These are phyloP conservation scores for Rhizoclosmatium globosum DNA, from an alignment of 192 early-diverging fungal genomes.

Conservation along the genomic window DNA sequence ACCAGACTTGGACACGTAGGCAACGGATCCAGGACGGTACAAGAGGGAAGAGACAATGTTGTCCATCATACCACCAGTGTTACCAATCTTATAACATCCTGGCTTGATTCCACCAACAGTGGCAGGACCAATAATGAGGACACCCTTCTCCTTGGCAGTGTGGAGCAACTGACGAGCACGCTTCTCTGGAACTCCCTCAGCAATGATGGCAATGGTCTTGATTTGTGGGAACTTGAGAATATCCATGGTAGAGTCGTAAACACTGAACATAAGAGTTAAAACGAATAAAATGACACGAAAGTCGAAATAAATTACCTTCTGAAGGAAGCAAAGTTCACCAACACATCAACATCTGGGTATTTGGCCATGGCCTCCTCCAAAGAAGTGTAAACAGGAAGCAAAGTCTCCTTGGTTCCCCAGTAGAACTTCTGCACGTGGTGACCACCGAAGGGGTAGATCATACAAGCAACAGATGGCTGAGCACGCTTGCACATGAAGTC, in stretches of 20 bases:
- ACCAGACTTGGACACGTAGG: constrained; percentile 98
- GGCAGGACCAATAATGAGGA: constrained; percentile 95
- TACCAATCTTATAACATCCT: constrained; percentile 99
- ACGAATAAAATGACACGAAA: neutral
- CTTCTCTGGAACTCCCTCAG: constrained; percentile 98
- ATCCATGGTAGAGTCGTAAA: constrained; percentile 91
- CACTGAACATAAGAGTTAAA: constrained; percentile 52
- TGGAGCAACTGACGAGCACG: constrained; percentile 91
- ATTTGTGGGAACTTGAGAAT: constrained; percentile 87
- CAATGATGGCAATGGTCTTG: constrained; percentile 96
- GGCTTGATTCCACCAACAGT: constrained; percentile 99
- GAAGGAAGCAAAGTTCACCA: constrained; percentile 99
- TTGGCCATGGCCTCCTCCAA: constrained; percentile 82
- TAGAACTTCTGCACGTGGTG: constrained; percentile 99
- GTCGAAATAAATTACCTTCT: constrained; percentile 60
- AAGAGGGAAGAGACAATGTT: constrained; percentile 98
- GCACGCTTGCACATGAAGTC: constrained; percentile 97
- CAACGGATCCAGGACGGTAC: constrained; percentile 95
- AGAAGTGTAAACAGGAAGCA: constrained; percentile 92
- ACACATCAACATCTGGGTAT: constrained; percentile 92
- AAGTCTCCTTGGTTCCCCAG: constrained; percentile 98
- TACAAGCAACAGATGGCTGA: constrained; percentile 93
- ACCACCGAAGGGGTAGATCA: constrained; percentile 99
- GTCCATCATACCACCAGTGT: constrained; percentile 99
- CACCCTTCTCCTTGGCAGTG: constrained; percentile 78